A percentile compares a stretch with the other conserved stretches of the same genome.
Conservation (phyloP, 345 rosid genomes). For the Eucalyptus leucophloia region DNA sequence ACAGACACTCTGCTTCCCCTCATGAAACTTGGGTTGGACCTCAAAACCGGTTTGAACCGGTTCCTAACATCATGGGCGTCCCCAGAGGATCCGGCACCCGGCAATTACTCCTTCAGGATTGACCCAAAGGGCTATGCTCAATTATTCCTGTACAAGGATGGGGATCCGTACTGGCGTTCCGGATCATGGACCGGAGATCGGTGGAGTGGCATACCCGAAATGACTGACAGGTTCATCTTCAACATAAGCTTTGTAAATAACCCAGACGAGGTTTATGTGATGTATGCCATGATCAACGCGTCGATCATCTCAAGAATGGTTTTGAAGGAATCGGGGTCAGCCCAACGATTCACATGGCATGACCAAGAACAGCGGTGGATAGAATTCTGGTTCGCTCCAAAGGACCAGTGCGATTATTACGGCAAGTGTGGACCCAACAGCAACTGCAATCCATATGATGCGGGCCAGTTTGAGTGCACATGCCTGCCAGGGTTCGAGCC, state of each 20-base stretch:
- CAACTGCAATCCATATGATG: background rate
- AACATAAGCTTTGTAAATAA: conserved; percentile 17
- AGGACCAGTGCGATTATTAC: conserved; percentile 54
- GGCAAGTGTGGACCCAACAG: conserved; percentile 40
- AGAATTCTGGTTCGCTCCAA: conserved; percentile 27
- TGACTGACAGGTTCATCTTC: conserved; percentile 23
- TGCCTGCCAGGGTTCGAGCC: conserved; percentile 73
- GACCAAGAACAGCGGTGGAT: conserved; percentile 24
- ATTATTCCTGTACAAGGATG: conserved; percentile 27
- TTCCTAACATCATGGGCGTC: conserved; percentile 8
- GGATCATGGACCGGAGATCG: conserved; percentile 68
- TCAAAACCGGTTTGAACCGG: background rate
- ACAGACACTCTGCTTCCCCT: conserved; percentile 32
- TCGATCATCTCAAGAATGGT: conserved; percentile 31
- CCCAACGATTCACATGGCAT: conserved; percentile 39
- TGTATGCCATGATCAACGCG: conserved; percentile 6
- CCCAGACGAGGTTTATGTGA: conserved; percentile 14
- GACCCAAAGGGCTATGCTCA: conserved; percentile 17
- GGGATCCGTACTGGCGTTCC: conserved; percentile 20
- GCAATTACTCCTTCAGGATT: conserved; percentile 1
- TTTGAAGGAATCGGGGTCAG: conserved; percentile 32
- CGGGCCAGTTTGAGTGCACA: conserved; percentile 18
- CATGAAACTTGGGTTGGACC: conserved; percentile 3
- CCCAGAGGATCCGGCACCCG: conserved; percentile 2
- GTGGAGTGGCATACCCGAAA: conserved; percentile 64